Base-by-base conservation (phyloP, 139 green algal genomes). In the Coelastrella sp. region DNA sequence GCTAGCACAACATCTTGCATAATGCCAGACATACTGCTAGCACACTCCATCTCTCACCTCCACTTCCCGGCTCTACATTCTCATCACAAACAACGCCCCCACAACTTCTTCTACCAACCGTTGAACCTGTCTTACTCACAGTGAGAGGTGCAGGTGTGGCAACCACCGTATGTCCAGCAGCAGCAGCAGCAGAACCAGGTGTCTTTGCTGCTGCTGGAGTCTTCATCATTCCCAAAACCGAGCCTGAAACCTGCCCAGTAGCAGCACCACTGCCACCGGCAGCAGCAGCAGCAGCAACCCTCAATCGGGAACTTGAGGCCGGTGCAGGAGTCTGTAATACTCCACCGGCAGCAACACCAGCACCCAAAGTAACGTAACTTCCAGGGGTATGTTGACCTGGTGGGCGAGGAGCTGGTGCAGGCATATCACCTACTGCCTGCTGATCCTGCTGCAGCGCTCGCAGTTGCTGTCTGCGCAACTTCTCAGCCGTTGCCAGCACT, bases 401-500 rank as follows among this genome's bases (percentile, higher is more conserved):
- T 1, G 53, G 30, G 9, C 77, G 59, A 9, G 38, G 60, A 64
- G 60, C 34, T 0, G 57, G 59, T 21, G 60, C 40, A 34, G 48
- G 66, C 80, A 68, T 67, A 11, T 48, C 43, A 11, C 48, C 66
- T 37, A 32, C 79, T 8, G 30, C 64, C 17, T 68, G 64, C 32
- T 68, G 64, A 40, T 85, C 62, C n/a, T 35, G 23, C 4, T 13
- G 63, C 79, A 35, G 45, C 45, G 66, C 34, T 48, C 79, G 43
- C 66, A 59, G 45, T 45, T 66, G 41, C 35, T 71, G 43, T 8
- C 64, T 21, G 32, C 66, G 34, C 23, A 62, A 50, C 34, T 45
- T 45, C 60, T 79, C 41, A 13, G 59, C 72, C 43, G 86, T 86
- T 3, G 63, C 69, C 62, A 91, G 85, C 71, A 91, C 76, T 76